Evolutionary conservation across 2,329 filamentous ascomycete genomes (phyloP).

Genomic region (Fusarium sp.): DNA sequence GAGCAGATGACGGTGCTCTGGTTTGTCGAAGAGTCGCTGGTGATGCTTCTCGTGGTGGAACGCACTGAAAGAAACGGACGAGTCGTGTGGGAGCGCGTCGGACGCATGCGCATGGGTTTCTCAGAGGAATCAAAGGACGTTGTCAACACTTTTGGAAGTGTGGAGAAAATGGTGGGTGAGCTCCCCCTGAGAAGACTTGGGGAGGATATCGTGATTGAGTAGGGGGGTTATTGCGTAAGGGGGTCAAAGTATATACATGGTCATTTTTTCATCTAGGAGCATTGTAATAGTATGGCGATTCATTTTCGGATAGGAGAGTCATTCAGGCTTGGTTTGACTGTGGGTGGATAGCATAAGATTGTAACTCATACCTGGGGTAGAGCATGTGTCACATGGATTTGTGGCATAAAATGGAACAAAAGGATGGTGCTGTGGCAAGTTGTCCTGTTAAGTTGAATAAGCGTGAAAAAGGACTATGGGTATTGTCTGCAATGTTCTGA

Average conservation of each 20-base stretch:
- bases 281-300: constrained; percentile 29
- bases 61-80: constrained; percentile 31
- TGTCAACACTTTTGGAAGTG: constrained; percentile 43
- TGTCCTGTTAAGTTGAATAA: background rate
- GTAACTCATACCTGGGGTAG: background rate
- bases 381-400: background rate
- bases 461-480: background rate
- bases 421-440: background rate
- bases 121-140: constrained; percentile 50
- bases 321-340: background rate
- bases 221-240: background rate
- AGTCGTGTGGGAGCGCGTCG: constrained; percentile 49
- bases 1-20: constrained; percentile 53
- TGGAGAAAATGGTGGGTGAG: constrained; percentile 49
- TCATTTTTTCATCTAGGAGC: background rate
- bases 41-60: constrained; percentile 51
- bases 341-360: background rate
- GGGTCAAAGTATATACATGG: background rate
- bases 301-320: background rate
- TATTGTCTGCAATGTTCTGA: too few relatives aligned
- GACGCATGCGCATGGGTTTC: constrained; percentile 52
- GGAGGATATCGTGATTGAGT: constrained; percentile 51
- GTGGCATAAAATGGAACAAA: background rate
- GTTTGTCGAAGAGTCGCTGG: constrained; percentile 51
- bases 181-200: constrained; percentile 49